Conservation (phyloP, 139 green algal genomes). For the Cymbomonas tetramitiformis region DNA sequence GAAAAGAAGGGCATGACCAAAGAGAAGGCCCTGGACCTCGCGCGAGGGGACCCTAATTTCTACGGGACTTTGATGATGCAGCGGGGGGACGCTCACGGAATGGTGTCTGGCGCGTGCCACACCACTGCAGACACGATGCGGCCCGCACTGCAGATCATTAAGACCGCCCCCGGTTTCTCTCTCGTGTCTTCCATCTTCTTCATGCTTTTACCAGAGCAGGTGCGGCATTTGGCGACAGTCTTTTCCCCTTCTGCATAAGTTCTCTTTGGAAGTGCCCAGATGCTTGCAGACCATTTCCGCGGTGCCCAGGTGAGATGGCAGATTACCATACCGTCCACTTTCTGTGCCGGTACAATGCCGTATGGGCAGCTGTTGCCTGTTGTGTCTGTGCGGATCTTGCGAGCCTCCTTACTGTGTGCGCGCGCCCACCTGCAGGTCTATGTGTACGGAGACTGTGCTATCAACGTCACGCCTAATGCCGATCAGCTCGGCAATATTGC, state of each 20-base stretch:
- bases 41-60: slow-evolving; percentile 41
- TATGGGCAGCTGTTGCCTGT: too few species aligned
- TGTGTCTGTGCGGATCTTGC: too few species aligned
- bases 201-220: slow-evolving; percentile 78
- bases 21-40: slow-evolving; percentile 43
- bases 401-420: too few species aligned
- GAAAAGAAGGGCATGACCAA: slow-evolving; percentile 59
- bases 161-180: slow-evolving; percentile 18
- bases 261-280: too few species aligned
- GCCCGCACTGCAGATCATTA: slow-evolving; percentile 64
- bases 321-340: too few species aligned
- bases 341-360: too few species aligned
- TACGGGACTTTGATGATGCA: slow-evolving; percentile 67
- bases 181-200: slow-evolving; percentile 74
- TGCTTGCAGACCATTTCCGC: too few species aligned
- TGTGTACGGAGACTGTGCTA: slow-evolving; percentile 78
- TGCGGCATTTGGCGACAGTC: too few species aligned
- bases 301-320: too few species aligned
- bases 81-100: slow-evolving; percentile 62
- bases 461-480: slow-evolving; percentile 60
- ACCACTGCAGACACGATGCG: slow-evolving; percentile 79
- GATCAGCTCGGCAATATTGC: slow-evolving; percentile 67
- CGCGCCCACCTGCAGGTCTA: too few species aligned
- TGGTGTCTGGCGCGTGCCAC: slow-evolving; percentile 67
- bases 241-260: too few species aligned